Conservation (phyloP, 208 protist genomes). For the Angomonas ambiguus region DNA sequence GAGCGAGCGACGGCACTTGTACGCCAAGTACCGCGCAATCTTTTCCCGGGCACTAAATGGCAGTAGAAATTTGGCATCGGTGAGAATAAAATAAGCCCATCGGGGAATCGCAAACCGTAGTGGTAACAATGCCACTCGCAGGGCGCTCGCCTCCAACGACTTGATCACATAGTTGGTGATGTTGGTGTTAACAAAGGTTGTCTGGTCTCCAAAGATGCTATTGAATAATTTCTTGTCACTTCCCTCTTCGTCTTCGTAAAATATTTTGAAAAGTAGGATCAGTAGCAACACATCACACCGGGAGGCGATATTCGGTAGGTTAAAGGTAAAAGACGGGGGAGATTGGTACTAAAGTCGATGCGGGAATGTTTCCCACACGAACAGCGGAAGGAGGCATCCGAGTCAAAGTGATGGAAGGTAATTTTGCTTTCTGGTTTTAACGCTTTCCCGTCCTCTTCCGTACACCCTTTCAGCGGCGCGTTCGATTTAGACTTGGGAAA, state of each 20-base stretch:
- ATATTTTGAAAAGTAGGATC: constrained; percentile 50
- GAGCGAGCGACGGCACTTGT: constrained; percentile 69
- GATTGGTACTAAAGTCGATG: constrained; percentile 41
- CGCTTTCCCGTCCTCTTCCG: background rate
- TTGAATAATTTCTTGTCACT: constrained; percentile 17
- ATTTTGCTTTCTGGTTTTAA: constrained; percentile 28
- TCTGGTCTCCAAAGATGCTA: constrained; percentile 17
- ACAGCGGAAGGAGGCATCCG: constrained; percentile 37
- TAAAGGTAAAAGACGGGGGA: constrained; percentile 34
- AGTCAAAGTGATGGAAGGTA: constrained; percentile 78
- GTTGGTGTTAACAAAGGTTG: constrained; percentile 45
- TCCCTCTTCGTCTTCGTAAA: constrained; percentile 18
- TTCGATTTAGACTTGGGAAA: background rate
- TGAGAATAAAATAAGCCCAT: constrained; percentile 78
- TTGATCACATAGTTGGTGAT: constrained; percentile 57
- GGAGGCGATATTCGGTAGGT: constrained; percentile 35
- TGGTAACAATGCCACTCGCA: constrained; percentile 74
- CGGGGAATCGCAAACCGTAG: constrained; percentile 65
- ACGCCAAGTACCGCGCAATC: constrained; percentile 72
- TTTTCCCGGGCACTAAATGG: constrained; percentile 45
- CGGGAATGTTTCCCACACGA: constrained; percentile 47
- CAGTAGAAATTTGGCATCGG: constrained; percentile 66
- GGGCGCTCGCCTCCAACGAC: constrained; percentile 65
- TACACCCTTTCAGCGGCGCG: background rate
- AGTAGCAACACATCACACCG: constrained; percentile 65